Evolutionary conservation across 495 filamentous ascomycete species (phyloP), one percentile per base, ranked within the genome.

Genomic region (Cryomyces antarcticus): DNA sequence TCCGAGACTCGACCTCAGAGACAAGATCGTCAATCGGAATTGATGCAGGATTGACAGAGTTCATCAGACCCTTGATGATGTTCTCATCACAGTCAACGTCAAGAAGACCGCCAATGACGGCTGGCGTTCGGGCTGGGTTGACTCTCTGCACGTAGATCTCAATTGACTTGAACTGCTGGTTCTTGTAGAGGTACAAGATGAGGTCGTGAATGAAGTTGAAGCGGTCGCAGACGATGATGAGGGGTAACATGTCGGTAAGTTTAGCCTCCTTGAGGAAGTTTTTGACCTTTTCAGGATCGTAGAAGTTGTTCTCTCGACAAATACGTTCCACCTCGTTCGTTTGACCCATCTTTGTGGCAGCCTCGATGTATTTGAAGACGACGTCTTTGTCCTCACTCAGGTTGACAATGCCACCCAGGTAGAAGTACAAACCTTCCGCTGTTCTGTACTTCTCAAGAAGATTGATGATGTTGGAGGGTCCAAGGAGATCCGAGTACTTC

Each of bases 101-200:
- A 37, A 99, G 68, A n/a, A 99, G 62, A 11, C 84, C 92, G 48
- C 89, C 89, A 54, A 99, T 77, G 38, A 99, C 92, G 44, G 85
- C 80, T 5, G 92, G 92, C 27, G 92, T 87, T 50, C 89, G 71
- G n/a, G 74, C 68, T 11, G 92, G 88, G 61, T 99, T 99, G 50
- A 99, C 83, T 28, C 86, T 81, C 68, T 99, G 92, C n/a, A 99
- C 92, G 52, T 99, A 99, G 40, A 93, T 77, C 63, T 99, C 92
- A 49, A 99, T 99, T 10, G 92, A 93, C 65, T 94, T 92, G 78
- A 93, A 99, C 55, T 95, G 92, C 61, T 96, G 89, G 63, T 93
- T 93, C 62, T 94, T 86, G 67, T 96, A 99, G 27, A 99, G 82
- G 60, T 94, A 96, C 24, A 96, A 71, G 28, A 99, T 82, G 53